phyloP scores from a whole-genome alignment of 106 monocot genomes.

The Dendrobium catenatum region DNA sequence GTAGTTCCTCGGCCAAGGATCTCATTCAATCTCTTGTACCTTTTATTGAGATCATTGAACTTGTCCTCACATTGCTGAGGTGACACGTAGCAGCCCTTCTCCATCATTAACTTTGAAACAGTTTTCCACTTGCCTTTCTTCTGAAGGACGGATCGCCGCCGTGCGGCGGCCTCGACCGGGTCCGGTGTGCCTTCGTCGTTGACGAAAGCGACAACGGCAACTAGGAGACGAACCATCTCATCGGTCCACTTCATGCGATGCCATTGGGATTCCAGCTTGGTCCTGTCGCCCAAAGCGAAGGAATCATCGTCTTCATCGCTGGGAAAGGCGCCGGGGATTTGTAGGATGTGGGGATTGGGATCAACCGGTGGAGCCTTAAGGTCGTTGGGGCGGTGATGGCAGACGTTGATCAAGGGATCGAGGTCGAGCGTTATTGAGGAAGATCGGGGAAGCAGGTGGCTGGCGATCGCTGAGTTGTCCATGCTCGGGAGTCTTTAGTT shows the following conservation, averaged over 20 bases:
- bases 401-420: background rate
- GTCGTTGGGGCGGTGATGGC: background rate
- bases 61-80: slow-evolving; percentile 15
- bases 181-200: slow-evolving; percentile 5
- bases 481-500: background rate
- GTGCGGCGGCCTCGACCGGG: background rate
- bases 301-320: background rate
- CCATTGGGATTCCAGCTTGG: slow-evolving; percentile 1
- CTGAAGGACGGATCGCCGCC: slow-evolving; percentile 6
- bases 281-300: background rate
- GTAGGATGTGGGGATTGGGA: background rate
- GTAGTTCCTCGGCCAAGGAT: slow-evolving; percentile 64
- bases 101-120: slow-evolving; percentile 3
- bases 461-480: background rate
- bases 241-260: slow-evolving; percentile 11
- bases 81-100: slow-evolving; percentile 2
- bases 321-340: background rate
- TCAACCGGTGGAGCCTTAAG: background rate
- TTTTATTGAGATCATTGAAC: slow-evolving; percentile 12
- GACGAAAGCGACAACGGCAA: background rate
- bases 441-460: background rate
- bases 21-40: slow-evolving; percentile 72
- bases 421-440: background rate
- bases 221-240: slow-evolving; percentile 4
- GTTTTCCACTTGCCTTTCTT: slow-evolving; percentile 13